Evolutionary conservation across 2,329 filamentous ascomycete species (phyloP).

Genomic region (Monosporascus cannonballus): DNA sequence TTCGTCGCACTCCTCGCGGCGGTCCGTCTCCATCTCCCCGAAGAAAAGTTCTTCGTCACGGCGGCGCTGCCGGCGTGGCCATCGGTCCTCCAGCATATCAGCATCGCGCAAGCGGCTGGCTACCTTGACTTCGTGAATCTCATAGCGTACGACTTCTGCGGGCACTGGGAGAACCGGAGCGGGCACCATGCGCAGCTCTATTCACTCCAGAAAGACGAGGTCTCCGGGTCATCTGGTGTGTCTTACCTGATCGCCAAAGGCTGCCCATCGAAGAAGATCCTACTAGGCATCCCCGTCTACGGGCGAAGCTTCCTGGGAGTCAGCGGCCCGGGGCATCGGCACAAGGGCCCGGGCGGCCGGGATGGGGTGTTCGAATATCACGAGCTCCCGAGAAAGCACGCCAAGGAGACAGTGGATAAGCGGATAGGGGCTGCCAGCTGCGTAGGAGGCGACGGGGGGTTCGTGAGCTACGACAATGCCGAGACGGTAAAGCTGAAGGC

Average conservation of each 20-base stretch:
- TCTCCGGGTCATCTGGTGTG: constrained; percentile 62
- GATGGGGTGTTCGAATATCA: constrained; percentile 70
- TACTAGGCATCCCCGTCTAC: constrained; percentile 70
- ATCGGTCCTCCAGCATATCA: constrained; percentile 62
- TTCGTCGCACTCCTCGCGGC: constrained; percentile 64
- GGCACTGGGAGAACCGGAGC: constrained; percentile 59
- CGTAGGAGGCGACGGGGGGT: constrained; percentile 66
- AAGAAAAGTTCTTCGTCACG: constrained; percentile 63
- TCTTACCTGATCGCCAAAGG: constrained; percentile 59
- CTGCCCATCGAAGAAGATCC: constrained; percentile 64
- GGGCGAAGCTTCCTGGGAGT: constrained; percentile 69
- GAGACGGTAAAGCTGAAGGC: constrained; percentile 73
- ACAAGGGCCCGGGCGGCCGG: constrained; percentile 48
- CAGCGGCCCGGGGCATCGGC: constrained; percentile 57
- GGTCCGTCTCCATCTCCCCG: constrained; percentile 61
- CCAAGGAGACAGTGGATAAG: constrained; percentile 63
- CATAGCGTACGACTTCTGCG: constrained; percentile 75
- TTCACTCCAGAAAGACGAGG: constrained; percentile 51
- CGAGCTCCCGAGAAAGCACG: constrained; percentile 55
- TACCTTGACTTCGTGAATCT: constrained; percentile 73
- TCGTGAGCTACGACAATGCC: constrained; percentile 74
- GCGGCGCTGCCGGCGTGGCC: constrained; percentile 65
- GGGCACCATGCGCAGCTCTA: constrained; percentile 76
- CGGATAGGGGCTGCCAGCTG: constrained; percentile 65
- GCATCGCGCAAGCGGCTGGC: constrained; percentile 54